phyloP scores from a whole-genome alignment of 495 filamentous ascomycete species.

The Platismatia glauca region DNA sequence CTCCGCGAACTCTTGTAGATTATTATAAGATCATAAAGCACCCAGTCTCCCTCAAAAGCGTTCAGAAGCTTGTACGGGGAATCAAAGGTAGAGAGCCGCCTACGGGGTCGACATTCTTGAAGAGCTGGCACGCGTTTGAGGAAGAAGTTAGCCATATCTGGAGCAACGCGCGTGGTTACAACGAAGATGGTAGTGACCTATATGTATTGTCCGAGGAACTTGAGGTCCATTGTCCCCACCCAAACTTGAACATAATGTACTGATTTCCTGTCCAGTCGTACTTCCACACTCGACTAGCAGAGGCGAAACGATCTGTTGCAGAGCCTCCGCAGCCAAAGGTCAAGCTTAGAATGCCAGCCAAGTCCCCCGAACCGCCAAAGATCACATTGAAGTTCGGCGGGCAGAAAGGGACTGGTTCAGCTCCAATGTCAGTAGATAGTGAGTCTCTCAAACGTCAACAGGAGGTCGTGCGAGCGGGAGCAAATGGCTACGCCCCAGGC shows the following conservation, averaged over 20 bases:
- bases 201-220: conserved; percentile 61
- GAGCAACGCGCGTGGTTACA: conserved; percentile 79
- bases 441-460: conserved; percentile 42
- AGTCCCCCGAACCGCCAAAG: conserved; percentile 46
- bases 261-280: conserved; percentile 40
- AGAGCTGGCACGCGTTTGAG: conserved; percentile 71
- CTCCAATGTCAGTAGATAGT: conserved; percentile 42
- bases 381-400: conserved; percentile 36
- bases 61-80: conserved; percentile 64
- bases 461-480: conserved; percentile 38
- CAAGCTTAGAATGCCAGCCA: conserved; percentile 59
- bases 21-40: conserved; percentile 70
- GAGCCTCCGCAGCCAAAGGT: conserved; percentile 66
- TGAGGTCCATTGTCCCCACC: conserved; percentile 45
- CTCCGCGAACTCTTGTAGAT: conserved; percentile 52
- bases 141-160: conserved; percentile 69
- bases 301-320: conserved; percentile 55
- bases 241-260: conserved; percentile 9
- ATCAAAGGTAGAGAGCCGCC: conserved; percentile 53
- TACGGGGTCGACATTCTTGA: conserved; percentile 61
- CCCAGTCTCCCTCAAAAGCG: conserved; percentile 59
- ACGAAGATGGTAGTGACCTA: conserved; percentile 79
- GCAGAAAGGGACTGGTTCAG: conserved; percentile 30
- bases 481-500: conserved; percentile 31
- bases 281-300: conserved; percentile 55